These are phyloP conservation scores for Podila epigama DNA, from an alignment of 192 early-diverging fungal species.

Conservation along the genomic window DNA sequence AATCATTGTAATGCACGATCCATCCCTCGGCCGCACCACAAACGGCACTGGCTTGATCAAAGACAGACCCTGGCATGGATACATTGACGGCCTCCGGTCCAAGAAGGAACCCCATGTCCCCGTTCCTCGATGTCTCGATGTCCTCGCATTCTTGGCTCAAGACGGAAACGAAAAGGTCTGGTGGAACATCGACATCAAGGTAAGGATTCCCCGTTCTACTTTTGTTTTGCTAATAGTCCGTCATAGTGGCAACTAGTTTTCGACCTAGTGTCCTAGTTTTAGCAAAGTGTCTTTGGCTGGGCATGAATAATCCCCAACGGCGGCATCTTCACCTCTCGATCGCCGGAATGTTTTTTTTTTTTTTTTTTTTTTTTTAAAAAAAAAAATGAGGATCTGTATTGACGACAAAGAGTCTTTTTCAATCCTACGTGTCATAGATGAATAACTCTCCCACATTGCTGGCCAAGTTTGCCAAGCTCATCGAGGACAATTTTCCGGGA, in stretches of 20 bases:
- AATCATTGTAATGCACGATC: conserved; percentile 64
- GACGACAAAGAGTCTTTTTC: too few relatives aligned
- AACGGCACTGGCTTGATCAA: conserved; percentile 54
- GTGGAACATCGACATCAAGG: conserved; percentile 66
- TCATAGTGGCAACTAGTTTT: too few relatives aligned
- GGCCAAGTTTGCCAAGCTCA: conserved; percentile 30
- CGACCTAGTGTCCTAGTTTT: too few relatives aligned
- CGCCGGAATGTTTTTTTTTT: too few relatives aligned
- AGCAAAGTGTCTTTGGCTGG: too few relatives aligned
- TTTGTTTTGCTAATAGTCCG: not conserved
- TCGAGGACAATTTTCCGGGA: conserved; percentile 36
- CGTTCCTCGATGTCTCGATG: conserved; percentile 57
- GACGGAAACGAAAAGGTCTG: conserved; percentile 55
- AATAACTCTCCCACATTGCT: conserved; percentile 35
- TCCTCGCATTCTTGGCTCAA: conserved; percentile 53
- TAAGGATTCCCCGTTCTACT: conserved; percentile 5
- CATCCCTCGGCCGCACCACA: conserved; percentile 57
- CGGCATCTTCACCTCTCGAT: too few relatives aligned
- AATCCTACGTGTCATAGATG: conserved; percentile 16
- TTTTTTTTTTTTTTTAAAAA: too few relatives aligned
- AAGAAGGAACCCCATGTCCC: conserved; percentile 51
- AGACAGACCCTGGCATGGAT: conserved; percentile 52
- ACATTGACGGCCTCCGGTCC: conserved; percentile 59
- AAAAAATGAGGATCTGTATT: too few relatives aligned
- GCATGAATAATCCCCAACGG: too few relatives aligned